These are phyloP conservation scores for Cyberlindnera samutprakarnensis DNA, from an alignment of 805 yeast genomes.

Conservation along the genomic window DNA sequence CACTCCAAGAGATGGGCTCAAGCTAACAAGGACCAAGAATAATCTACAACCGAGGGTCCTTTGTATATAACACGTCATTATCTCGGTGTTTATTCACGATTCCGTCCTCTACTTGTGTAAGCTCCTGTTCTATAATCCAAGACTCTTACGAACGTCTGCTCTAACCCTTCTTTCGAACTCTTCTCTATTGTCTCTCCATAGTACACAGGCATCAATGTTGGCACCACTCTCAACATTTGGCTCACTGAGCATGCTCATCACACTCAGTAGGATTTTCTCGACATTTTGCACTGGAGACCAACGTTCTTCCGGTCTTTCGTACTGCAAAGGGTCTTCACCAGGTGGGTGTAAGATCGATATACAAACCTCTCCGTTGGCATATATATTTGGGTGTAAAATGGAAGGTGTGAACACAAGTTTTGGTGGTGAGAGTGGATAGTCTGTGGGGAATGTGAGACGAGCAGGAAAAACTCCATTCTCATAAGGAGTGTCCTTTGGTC, in stretches of 20 bases:
- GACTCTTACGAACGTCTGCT: constrained; percentile 56
- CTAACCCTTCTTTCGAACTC: constrained; percentile 62
- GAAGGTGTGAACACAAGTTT: constrained; percentile 69
- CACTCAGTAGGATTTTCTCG: constrained; percentile 91
- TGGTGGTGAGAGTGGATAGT: constrained; percentile 82
- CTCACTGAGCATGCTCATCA: constrained; percentile 93
- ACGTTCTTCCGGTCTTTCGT: constrained; percentile 91
- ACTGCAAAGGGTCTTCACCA: constrained; percentile 95
- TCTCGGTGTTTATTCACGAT: too few relatives aligned
- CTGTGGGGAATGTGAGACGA: constrained; percentile 59
- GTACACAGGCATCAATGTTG: constrained; percentile 67
- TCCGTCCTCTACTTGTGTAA: too few relatives aligned
- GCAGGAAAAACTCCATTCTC: constrained; percentile 89
- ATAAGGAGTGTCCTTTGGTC: constrained; percentile 78
- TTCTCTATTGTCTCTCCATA: constrained; percentile 82
- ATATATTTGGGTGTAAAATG: constrained; percentile 87
- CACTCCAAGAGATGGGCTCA: constrained; percentile 7
- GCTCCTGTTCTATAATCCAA: constrained; percentile 57
- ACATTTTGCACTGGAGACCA: constrained; percentile 98
- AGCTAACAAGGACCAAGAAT: constrained; percentile 1
- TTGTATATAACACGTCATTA: too few relatives aligned
- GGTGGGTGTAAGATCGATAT: constrained; percentile 93
- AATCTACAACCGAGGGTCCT: too few relatives aligned
- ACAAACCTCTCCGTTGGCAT: constrained; percentile 92
- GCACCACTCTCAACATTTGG: constrained; percentile 97